A percentile compares a stretch with the other conserved stretches of the same genome.
These are phyloP conservation scores for Epichloe festucae DNA, from an alignment of 2,329 filamentous ascomycete genomes.

Conservation along the genomic window DNA sequence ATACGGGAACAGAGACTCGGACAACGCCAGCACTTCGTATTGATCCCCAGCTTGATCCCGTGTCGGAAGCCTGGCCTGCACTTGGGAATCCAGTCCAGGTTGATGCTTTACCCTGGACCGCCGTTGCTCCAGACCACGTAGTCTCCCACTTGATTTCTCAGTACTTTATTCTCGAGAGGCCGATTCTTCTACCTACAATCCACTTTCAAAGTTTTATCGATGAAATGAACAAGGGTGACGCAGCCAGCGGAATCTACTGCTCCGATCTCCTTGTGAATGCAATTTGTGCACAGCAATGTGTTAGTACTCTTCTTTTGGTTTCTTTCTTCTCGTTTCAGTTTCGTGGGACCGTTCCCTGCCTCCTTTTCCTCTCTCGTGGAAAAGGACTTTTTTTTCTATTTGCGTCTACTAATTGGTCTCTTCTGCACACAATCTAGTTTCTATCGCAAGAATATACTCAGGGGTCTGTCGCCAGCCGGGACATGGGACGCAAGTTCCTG, in stretches of 20 bases:
- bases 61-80: not conserved
- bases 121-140: not conserved
- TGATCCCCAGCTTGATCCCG: not conserved
- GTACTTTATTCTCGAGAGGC: not conserved
- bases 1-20: not conserved
- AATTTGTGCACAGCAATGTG: not conserved
- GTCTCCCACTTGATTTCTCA: not conserved
- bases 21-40: not conserved
- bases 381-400: too few species aligned
- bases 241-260: not conserved
- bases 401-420: not conserved
- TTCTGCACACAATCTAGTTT: not conserved
- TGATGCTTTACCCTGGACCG: not conserved
- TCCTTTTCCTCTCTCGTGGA: not conserved
- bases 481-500: not conserved
- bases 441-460: not conserved
- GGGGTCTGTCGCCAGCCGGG: not conserved
- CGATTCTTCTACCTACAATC: not conserved
- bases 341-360: not conserved
- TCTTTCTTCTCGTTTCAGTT: not conserved
- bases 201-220: not conserved
- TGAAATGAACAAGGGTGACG: constrained; percentile 1
- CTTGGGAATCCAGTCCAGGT: not conserved
- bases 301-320: not conserved
- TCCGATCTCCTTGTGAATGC: not conserved